These are phyloP conservation scores for Ceratocystis cubensis DNA, from an alignment of 2,329 filamentous ascomycete genomes.

Conservation along the genomic window DNA sequence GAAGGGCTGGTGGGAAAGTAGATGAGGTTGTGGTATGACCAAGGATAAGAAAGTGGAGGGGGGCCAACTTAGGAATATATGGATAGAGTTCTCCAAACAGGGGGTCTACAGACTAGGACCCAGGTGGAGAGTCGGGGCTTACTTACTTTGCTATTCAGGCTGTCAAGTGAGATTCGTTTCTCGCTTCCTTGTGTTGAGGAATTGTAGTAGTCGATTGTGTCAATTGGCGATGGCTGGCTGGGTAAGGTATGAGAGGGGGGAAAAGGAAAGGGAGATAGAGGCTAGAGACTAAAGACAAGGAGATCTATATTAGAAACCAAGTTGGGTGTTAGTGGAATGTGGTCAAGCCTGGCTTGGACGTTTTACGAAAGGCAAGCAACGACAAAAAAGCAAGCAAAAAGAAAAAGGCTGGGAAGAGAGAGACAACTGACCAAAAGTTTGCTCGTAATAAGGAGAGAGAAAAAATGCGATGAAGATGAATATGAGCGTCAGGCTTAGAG, in stretches of 20 bases:
- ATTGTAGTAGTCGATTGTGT: not conserved
- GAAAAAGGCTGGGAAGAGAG: not conserved
- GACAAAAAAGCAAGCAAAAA: not conserved
- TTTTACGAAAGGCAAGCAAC: not conserved
- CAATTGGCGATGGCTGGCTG: not conserved
- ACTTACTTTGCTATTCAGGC: not conserved
- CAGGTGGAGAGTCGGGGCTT: not conserved
- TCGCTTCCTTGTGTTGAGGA: conserved; percentile 4
- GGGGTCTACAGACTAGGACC: not conserved
- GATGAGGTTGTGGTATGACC: conserved; percentile 1
- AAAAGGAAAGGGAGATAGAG: not conserved
- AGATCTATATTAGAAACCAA: not conserved
- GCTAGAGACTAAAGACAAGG: not conserved
- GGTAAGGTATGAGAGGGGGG: not conserved
- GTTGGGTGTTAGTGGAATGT: not conserved
- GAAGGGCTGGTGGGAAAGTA: conserved; percentile 3
- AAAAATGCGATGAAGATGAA: not conserved
- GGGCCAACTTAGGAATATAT: conserved; percentile 5
- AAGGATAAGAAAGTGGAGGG: conserved; percentile 2
- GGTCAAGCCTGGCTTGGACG: not conserved
- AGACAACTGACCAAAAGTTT: not conserved
- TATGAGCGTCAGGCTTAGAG: not conserved
- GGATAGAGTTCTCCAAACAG: not conserved
- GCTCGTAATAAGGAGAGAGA: not conserved
- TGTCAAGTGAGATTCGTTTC: not conserved